phyloP scores from a whole-genome alignment of 805 yeast genomes.

The Wickerhamiella sergipiensis region DNA sequence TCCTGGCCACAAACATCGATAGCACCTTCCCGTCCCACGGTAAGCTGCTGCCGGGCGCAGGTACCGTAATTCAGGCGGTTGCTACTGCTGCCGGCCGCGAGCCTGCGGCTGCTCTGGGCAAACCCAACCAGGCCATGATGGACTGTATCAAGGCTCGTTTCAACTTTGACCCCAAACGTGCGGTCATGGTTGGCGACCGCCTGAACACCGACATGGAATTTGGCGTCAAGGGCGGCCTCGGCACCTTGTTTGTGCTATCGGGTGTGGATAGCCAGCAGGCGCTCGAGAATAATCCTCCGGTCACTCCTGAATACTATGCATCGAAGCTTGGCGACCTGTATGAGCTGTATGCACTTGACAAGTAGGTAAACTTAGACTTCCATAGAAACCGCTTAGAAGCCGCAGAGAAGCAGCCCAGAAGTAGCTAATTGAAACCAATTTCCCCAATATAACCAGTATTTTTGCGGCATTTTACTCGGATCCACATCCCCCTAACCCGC shows the following conservation, averaged over 20 bases:
- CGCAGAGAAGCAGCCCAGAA: no score
- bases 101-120: constrained; percentile 78
- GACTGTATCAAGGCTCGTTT: constrained; percentile 65
- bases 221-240: constrained; percentile 77
- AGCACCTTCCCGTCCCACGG: constrained; percentile 90
- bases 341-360: constrained; percentile 28
- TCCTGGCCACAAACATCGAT: constrained; percentile 88
- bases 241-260: constrained; percentile 74
- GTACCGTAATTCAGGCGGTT: constrained; percentile 70
- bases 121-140: constrained; percentile 83
- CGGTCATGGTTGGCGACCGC: constrained; percentile 92
- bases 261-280: constrained; percentile 76
- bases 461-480: not conserved
- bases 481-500: not conserved
- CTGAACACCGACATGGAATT: constrained; percentile 90
- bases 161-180: constrained; percentile 37
- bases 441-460: not conserved
- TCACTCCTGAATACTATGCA: constrained; percentile 55
- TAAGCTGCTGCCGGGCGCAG: constrained; percentile 83
- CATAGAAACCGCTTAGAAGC: no score
- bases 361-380: not conserved
- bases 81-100: constrained; percentile 63
- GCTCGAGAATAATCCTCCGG: constrained; percentile 30
- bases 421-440: no score
- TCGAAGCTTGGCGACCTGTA: constrained; percentile 64